A percentile compares a stretch with the other conserved stretches of the same genome.
Conservation (phyloP, 2,329 filamentous ascomycete species). For the Arthroderma sp. region DNA sequence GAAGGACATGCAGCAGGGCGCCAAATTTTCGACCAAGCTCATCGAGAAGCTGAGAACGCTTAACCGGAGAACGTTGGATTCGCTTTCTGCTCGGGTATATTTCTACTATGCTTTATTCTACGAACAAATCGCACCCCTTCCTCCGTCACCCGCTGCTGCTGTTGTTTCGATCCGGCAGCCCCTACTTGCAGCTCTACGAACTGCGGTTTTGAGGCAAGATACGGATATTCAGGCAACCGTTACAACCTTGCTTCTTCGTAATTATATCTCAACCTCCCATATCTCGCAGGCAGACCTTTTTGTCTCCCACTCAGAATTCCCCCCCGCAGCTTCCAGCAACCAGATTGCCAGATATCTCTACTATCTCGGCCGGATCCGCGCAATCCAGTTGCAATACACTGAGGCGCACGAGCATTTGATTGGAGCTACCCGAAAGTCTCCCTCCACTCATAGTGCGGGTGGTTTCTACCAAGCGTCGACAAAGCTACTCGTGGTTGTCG, state of each 20-base stretch:
- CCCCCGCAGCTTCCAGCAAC: constrained; percentile 87
- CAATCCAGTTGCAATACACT: constrained; percentile 92
- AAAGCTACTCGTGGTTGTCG: constrained; percentile 91
- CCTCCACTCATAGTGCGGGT: constrained; percentile 73
- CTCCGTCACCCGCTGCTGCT: constrained; percentile 77
- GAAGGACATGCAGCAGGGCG: constrained; percentile 66
- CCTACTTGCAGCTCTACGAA: constrained; percentile 76
- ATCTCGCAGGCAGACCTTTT: constrained; percentile 93
- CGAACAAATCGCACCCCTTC: constrained; percentile 75
- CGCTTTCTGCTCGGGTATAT: constrained; percentile 87
- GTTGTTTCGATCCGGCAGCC: constrained; percentile 76
- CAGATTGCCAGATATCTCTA: constrained; percentile 95
- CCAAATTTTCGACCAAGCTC: constrained; percentile 70
- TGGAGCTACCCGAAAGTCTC: constrained; percentile 87
- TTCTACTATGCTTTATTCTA: constrained; percentile 96
- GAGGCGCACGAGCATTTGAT: constrained; percentile 91
- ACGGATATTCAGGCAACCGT: constrained; percentile 94
- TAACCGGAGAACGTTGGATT: constrained; percentile 89
- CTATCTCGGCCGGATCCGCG: constrained; percentile 90
- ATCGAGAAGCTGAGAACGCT: constrained; percentile 73
- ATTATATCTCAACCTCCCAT: constrained; percentile 90
- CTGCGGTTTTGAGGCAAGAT: constrained; percentile 92
- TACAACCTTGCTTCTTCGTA: constrained; percentile 86
- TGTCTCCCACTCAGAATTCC: constrained; percentile 91
- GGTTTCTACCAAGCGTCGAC: constrained; percentile 94